Conservation (phyloP, 2,329 filamentous ascomycete genomes). For the Claviceps sp. region DNA sequence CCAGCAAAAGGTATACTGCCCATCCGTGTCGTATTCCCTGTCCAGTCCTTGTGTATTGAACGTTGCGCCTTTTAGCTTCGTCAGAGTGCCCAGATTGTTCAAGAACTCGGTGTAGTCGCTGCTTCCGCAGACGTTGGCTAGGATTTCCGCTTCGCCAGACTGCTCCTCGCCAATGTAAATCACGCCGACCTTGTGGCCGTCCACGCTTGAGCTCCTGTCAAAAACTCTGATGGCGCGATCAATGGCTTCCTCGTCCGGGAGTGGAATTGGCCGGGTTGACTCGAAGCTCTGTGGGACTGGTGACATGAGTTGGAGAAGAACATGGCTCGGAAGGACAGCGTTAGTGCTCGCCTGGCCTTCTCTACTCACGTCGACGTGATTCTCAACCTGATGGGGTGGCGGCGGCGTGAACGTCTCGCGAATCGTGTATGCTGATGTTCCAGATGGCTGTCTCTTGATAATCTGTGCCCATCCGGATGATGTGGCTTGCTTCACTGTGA, state of each 20-base stretch:
- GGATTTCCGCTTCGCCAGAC: conserved; percentile 66
- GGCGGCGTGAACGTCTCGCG: conserved; percentile 46
- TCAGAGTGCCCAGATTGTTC: conserved; percentile 66
- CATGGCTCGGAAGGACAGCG: conserved; percentile 57
- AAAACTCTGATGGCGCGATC: conserved; percentile 67
- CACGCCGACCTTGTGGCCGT: conserved; percentile 90
- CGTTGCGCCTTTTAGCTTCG: conserved; percentile 64
- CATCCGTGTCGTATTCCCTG: conserved; percentile 62
- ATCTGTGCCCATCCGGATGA: conserved; percentile 55
- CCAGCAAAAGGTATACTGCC: conserved; percentile 85
- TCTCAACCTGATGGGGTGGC: conserved; percentile 40
- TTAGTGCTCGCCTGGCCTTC: conserved; percentile 41
- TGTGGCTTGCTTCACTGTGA: conserved; percentile 60
- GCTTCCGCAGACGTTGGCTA: conserved; percentile 76
- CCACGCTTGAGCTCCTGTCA: conserved; percentile 78
- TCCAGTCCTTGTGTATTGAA: conserved; percentile 94
- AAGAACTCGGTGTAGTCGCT: conserved; percentile 81
- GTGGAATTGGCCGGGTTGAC: conserved; percentile 54
- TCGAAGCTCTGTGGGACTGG: conserved; percentile 45
- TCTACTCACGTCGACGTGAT: conserved; percentile 32
- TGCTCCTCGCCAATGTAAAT: conserved; percentile 87
- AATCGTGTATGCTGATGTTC: conserved; percentile 45
- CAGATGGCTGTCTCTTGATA: conserved; percentile 58
- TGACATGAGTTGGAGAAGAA: conserved; percentile 56
- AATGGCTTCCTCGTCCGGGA: conserved; percentile 57